These are phyloP conservation scores for Pyronema domesticum DNA, from an alignment of 495 filamentous ascomycete species.

Conservation along the genomic window DNA sequence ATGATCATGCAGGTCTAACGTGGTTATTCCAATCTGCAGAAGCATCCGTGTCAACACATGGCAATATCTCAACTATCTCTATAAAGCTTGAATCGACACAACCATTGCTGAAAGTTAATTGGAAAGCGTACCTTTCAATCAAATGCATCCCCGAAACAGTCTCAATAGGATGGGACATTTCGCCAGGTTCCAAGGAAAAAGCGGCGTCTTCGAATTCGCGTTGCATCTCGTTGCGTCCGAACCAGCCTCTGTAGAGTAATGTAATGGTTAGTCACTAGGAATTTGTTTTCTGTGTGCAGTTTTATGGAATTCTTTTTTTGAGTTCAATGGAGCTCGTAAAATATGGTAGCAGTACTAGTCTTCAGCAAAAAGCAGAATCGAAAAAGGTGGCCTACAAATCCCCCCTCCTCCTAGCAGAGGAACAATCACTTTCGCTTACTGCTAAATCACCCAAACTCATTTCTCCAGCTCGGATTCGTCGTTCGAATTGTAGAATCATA, in stretches of 20 bases:
- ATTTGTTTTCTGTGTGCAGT: too few species aligned
- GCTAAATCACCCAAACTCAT: slow-evolving; percentile 61
- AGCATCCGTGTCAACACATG: too few species aligned
- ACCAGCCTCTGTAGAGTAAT: slow-evolving; percentile 48
- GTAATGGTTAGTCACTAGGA: background rate
- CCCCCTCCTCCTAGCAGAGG: slow-evolving; percentile 78
- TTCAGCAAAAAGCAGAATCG: background rate
- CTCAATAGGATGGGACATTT: slow-evolving; percentile 71
- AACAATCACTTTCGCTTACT: slow-evolving; percentile 78
- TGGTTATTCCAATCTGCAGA: too few species aligned
- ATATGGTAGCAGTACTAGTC: too few species aligned
- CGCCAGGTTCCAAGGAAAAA: slow-evolving; percentile 65
- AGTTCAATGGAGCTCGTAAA: too few species aligned
- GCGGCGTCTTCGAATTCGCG: slow-evolving; percentile 95
- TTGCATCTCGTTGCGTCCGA: slow-evolving; percentile 88
- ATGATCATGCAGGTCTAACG: too few species aligned
- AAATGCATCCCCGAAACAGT: slow-evolving; percentile 87
- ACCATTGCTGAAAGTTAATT: too few species aligned
- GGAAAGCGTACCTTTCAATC: slow-evolving; percentile 64
- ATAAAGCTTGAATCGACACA: too few species aligned
- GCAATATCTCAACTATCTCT: too few species aligned
- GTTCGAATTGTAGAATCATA: slow-evolving; percentile 56
- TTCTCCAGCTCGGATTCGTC: slow-evolving; percentile 50
- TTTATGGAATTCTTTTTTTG: too few species aligned
- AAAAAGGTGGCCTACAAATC: slow-evolving; percentile 44